Evolutionary conservation across 2,329 filamentous ascomycete genomes (phyloP).

Genomic region (Pestalotiopsis fici): DNA sequence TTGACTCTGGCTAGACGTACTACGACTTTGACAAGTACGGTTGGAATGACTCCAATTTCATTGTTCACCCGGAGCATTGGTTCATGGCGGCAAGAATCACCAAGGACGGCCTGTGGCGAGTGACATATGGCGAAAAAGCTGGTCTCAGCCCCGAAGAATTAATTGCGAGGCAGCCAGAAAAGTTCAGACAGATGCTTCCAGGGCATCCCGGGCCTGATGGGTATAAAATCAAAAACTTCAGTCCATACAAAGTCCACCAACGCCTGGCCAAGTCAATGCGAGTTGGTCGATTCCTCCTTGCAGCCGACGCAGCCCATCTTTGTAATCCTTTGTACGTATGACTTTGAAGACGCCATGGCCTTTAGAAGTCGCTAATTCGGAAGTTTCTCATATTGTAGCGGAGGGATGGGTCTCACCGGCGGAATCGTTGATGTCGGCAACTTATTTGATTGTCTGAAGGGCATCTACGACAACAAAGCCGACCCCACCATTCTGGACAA

Average conservation of each 20-base stretch:
- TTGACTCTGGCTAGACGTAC: conserved; percentile 25
- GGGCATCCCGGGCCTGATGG: conserved; percentile 49
- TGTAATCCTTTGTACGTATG: conserved; percentile 49
- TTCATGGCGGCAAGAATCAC: conserved; percentile 53
- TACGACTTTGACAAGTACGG: conserved; percentile 46
- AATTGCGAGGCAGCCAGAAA: conserved; percentile 41
- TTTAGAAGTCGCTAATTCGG: neutral
- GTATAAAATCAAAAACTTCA: conserved; percentile 48
- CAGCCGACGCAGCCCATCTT: conserved; percentile 54
- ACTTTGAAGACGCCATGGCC: neutral
- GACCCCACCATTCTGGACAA: conserved; percentile 42
- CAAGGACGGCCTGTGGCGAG: conserved; percentile 49
- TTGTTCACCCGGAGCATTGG: conserved; percentile 53
- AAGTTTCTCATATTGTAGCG: conserved; percentile 22
- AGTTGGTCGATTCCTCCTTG: conserved; percentile 47
- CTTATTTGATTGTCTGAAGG: conserved; percentile 46
- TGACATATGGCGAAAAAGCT: conserved; percentile 51
- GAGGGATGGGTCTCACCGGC: conserved; percentile 50
- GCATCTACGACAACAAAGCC: conserved; percentile 37
- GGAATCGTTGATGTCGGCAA: conserved; percentile 50
- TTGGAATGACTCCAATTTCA: conserved; percentile 48
- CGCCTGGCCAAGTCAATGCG: conserved; percentile 47
- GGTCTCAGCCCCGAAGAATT: conserved; percentile 44
- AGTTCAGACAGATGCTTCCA: conserved; percentile 49
- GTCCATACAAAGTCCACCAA: conserved; percentile 52